phyloP scores from a whole-genome alignment of 1,284 basidiomycete species.

The Heterobasidion annosum region DNA sequence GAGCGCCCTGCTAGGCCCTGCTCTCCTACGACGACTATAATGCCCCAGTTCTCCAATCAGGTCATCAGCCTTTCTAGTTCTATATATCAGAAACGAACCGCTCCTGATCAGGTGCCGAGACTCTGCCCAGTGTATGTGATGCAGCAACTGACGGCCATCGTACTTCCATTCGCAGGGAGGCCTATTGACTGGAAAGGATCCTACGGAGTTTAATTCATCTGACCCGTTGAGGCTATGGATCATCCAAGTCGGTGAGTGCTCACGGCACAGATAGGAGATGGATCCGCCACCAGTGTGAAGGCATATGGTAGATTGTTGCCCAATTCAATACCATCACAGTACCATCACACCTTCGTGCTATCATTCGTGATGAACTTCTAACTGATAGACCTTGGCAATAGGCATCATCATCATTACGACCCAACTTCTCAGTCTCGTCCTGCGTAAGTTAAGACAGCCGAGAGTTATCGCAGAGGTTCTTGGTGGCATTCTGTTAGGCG shows the following conservation, averaged over 20 bases:
- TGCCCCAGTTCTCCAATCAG: slow-evolving; percentile 4
- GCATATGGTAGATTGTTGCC: too few species aligned
- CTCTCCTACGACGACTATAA: background rate
- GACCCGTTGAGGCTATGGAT: slow-evolving; percentile 88
- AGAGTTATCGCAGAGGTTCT: slow-evolving; percentile 84
- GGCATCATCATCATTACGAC: slow-evolving; percentile 77
- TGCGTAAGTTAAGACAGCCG: slow-evolving; percentile 76
- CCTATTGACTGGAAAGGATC: slow-evolving; percentile 66
- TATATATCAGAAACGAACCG: slow-evolving; percentile 14
- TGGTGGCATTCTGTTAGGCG: slow-evolving; percentile 82
- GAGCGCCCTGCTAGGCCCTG: background rate
- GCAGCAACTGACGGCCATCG: background rate
- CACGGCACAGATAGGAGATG: background rate
- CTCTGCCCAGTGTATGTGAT: background rate
- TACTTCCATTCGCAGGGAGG: slow-evolving; percentile 39
- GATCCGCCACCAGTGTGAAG: too few species aligned
- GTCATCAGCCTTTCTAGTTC: slow-evolving; percentile 4
- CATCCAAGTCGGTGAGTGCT: slow-evolving; percentile 68
- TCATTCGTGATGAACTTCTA: background rate
- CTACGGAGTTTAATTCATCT: slow-evolving; percentile 46
- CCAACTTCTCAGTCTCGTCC: slow-evolving; percentile 61
- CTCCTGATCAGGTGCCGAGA: slow-evolving; percentile 17
- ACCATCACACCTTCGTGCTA: too few species aligned
- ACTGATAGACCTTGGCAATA: slow-evolving; percentile 16
- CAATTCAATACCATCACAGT: too few species aligned